Conservation (phyloP, 1,139 yeast species). For the Tardiomyces depauwii region DNA sequence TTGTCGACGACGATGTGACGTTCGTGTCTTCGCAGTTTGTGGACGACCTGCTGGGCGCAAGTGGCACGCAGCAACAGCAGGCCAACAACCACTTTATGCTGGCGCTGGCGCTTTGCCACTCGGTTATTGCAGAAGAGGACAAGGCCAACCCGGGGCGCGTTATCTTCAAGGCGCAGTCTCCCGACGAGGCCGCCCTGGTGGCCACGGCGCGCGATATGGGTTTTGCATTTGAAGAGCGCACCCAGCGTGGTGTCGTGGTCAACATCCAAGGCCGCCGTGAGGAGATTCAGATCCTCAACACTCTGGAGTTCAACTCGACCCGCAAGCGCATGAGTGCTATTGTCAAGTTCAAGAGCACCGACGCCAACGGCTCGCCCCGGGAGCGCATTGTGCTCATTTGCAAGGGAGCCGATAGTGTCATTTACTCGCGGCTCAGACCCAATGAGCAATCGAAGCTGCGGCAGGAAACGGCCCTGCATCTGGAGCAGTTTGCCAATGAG, state of each 20-base stretch:
- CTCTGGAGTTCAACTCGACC: conserved; percentile 78
- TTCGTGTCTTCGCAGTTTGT: conserved; percentile 65
- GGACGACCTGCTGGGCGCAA: conserved; percentile 38
- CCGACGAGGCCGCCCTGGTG: conserved; percentile 95
- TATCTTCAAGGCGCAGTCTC: conserved; percentile 87
- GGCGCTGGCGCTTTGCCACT: conserved; percentile 83
- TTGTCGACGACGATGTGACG: conserved; percentile 56
- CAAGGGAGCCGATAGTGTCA: conserved; percentile 93
- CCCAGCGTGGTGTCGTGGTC: conserved; percentile 57
- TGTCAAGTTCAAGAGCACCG: conserved; percentile 43
- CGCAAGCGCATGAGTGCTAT: conserved; percentile 96
- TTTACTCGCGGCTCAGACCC: conserved; percentile 57
- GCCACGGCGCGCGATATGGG: conserved; percentile 91
- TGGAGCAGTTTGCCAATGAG: conserved; percentile 92
- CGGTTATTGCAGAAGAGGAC: conserved; percentile 70
- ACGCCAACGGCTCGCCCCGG: conserved; percentile 32
- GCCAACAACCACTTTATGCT: conserved; percentile 74
- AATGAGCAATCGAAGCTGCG: conserved; percentile 29
- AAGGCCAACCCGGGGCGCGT: conserved; percentile 46
- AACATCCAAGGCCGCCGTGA: conserved; percentile 63
- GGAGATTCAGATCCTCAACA: conserved; percentile 65
- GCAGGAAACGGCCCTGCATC: conserved; percentile 56
- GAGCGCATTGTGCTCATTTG: conserved; percentile 50
- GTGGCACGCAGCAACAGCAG: conserved; percentile 45
- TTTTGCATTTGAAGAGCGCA: conserved; percentile 64